These are phyloP conservation scores for Saccharomyces hybrid DNA, from an alignment of 1,139 yeast genomes.

Conservation along the genomic window DNA sequence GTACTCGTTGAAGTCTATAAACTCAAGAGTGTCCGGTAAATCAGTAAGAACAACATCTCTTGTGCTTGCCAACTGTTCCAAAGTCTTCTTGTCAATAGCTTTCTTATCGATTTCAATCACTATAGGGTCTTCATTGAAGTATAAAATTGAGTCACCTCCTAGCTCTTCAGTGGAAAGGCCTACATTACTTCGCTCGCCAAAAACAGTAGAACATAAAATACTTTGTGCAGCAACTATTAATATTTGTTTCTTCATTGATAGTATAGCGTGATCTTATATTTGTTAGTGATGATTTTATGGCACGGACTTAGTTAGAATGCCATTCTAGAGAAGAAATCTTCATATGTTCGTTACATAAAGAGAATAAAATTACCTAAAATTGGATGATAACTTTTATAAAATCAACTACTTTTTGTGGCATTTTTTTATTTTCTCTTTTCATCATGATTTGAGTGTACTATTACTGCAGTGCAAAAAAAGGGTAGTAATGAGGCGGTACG, in stretches of 20 bases:
- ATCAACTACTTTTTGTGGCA: not conserved
- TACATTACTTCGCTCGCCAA: slow-evolving; percentile 12
- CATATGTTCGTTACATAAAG: not conserved
- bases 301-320: not conserved
- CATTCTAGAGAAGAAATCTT: not conserved
- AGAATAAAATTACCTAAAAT: not conserved
- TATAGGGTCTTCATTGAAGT: slow-evolving; percentile 9
- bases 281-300: not conserved
- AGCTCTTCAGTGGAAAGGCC: slow-evolving; percentile 17
- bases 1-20: slow-evolving; percentile 18
- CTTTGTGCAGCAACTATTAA: not conserved
- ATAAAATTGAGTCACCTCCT: slow-evolving; percentile 16
- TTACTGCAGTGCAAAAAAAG: not conserved
- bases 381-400: not conserved
- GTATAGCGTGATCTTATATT: not conserved
- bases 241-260: slow-evolving; percentile 12
- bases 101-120: slow-evolving; percentile 18
- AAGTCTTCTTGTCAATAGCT: slow-evolving; percentile 14
- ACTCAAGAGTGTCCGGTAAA: slow-evolving; percentile 22
- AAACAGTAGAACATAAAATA: slow-evolving; percentile 4
- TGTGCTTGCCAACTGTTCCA: slow-evolving; percentile 14
- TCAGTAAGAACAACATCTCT: slow-evolving; percentile 23
- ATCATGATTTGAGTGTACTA: not conserved
- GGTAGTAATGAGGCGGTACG: not conserved
- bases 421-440: not conserved